Evolutionary conservation across 2,329 filamentous ascomycete genomes (phyloP), one percentile per base, ranked within the genome.

Genomic region (Calonectria crousiana): DNA sequence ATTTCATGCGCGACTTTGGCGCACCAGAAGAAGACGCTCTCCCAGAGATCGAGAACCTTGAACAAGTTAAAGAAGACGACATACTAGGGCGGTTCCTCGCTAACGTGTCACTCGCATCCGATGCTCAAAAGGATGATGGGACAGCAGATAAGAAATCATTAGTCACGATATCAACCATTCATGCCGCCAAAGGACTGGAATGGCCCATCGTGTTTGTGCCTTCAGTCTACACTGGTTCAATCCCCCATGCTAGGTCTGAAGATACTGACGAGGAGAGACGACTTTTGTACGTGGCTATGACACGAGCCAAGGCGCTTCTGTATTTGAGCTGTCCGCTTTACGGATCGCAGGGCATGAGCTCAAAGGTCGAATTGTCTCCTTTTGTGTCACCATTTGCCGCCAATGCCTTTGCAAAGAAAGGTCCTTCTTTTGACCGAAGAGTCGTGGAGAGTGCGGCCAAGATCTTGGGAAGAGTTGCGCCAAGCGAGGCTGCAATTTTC

Each of bases 201-300:
- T 99, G 97, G 97, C 96, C 96, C 0, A 90, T 98, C 1, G 95
- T 98, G 1, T 98, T 98, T 83, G 92, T 98, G 20, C 96, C 97
- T 8, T 95, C 94, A 1, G 93, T 95, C 32, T 98, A 98, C 82
- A 92, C 95, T 60, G 97, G 96, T 0, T 96, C 94, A 2, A 97
- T 98, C 73, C 96, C 96, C 6, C 96, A 98, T 83, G 93, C 93
- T 2, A 90, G 96, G 78, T 91, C 95, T 1, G 96, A 98, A 58
- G 95, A 98, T 81, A 88, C 90, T 4, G 93, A 96, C 71, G 96
- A 99, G 84, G 96, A 99, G 83, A 90, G 97, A 73, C 90, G 96
- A 34, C 85, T 99, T 58, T 88, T 99, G 0, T 99, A 98, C 80
- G 97, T 99, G 18, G 96, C 96, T 34, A 98, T 99, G 96, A 99